Evolutionary conservation across 129 eudicot species (phyloP), one percentile per base, ranked within the genome.

Genomic region (Flaveria bidentis): DNA sequence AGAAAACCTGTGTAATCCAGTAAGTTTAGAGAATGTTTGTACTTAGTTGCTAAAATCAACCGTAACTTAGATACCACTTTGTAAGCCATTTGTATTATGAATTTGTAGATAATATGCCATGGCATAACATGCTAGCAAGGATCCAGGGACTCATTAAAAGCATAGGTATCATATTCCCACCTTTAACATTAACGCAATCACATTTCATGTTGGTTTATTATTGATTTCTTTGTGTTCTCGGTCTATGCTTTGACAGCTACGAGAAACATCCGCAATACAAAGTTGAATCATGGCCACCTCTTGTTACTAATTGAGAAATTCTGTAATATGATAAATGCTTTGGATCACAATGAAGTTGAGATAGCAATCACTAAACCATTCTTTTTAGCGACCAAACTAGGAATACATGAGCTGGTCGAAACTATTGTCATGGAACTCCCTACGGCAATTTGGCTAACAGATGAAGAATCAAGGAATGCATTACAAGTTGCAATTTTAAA

Each of bases 261-360:
- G 68, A 26, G 44, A 62, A 62, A 36, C 45, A 3, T 62, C 30
- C 20, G 9, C 68, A 62, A 26, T 62, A 62, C 44, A 14, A 62
- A 62, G 68, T 12, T 28, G 68, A 62, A 26, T 62, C 68, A 62
- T 28, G 68, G 23, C 68, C 18, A 8, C 13, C 68, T 62, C 44
- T 25, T 62, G 68, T n/a, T 62, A 26, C 68, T 62, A 11, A 28
- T 28, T 62, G 68, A 62, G 44, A 62, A 62, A 3, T 62, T 62
- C 45, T 62, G 68, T 28, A 62, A 62, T 28, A 62, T 62, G 1
- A 62, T 62, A 62, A 62, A 62, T 62, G 68, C 68, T 1, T 28
- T 62, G 68, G 68, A 62, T 28, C 68, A 62, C 68, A 62, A 62
- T 62, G 68, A 62, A 13, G 45, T 62, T 12, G 68, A 62, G 68